Percentiles rank a stretch among this genome's conserved stretches.
Conservation (phyloP, 257 asterid species). For the Fraxinus americana region DNA sequence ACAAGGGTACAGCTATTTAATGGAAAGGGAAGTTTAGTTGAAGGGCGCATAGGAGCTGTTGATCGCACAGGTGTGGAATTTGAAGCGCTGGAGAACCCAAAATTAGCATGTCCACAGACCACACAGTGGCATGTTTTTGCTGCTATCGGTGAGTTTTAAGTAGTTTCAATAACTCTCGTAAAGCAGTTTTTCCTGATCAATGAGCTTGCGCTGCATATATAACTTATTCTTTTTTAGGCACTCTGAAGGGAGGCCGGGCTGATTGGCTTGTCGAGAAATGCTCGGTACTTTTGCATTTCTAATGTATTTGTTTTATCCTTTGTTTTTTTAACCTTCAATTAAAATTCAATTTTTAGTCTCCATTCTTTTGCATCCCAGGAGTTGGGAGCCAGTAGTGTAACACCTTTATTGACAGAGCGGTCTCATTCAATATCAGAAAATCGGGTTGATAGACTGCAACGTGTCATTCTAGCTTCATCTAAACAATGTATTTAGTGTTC, state of each 20-base stretch:
- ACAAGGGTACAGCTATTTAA: slow-evolving; percentile 93
- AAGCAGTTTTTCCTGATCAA: neutral
- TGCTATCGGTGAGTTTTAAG: slow-evolving; percentile 72
- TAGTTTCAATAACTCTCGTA: neutral
- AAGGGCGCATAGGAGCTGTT: slow-evolving; percentile 74
- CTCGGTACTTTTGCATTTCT: slow-evolving; percentile 62
- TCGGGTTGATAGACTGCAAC: slow-evolving; percentile 78
- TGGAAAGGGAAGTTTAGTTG: slow-evolving; percentile 88
- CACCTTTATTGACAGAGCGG: slow-evolving; percentile 81
- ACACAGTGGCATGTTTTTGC: slow-evolving; percentile 91
- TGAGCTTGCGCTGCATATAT: slow-evolving; percentile 16
- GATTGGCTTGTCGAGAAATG: slow-evolving; percentile 99
- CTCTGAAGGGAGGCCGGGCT: slow-evolving; percentile 95
- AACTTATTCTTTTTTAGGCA: slow-evolving; percentile 48
- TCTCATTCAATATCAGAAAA: slow-evolving; percentile 79
- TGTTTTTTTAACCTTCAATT: neutral
- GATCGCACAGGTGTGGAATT: slow-evolving; percentile 72
- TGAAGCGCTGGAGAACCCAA: slow-evolving; percentile 66
- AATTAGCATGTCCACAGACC: slow-evolving; percentile 45
- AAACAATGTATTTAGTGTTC: slow-evolving; percentile 65
- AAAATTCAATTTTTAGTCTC: slow-evolving; percentile 13
- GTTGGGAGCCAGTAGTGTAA: slow-evolving; percentile 87
- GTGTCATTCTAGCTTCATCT: slow-evolving; percentile 84
- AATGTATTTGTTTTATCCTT: slow-evolving; percentile 25
- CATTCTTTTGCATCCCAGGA: slow-evolving; percentile 51